Conservation (phyloP, 2,329 filamentous ascomycete genomes). For the Allantophomopsis cytisporea region DNA sequence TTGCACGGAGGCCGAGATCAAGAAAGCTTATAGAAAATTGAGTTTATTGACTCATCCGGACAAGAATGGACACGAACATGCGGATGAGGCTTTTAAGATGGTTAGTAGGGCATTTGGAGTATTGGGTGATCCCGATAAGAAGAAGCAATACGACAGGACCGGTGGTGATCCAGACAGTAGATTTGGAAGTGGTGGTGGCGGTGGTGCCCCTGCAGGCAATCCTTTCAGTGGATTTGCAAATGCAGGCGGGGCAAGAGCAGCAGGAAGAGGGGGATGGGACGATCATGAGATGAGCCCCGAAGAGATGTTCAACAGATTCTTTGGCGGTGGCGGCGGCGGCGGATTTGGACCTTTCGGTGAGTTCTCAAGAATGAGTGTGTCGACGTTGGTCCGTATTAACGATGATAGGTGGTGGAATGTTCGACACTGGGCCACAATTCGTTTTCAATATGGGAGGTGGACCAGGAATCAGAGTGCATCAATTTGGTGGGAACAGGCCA, state of each 20-base stretch:
- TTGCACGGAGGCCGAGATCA: conserved; percentile 74
- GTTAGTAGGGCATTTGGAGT: conserved; percentile 88
- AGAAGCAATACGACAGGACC: conserved; percentile 73
- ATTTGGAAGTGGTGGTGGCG: conserved; percentile 50
- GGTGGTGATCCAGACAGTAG: conserved; percentile 87
- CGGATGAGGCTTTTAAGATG: conserved; percentile 98
- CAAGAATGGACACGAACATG: conserved; percentile 93
- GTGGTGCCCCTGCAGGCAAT: conserved; percentile 40
- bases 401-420: conserved; percentile 32
- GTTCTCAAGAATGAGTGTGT: conserved; percentile 15
- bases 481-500: conserved; percentile 75
- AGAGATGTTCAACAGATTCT: conserved; percentile 95
- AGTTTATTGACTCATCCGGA: conserved; percentile 93
- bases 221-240: conserved; percentile 51
- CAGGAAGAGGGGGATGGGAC: conserved; percentile 49
- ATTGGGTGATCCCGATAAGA: conserved; percentile 86
- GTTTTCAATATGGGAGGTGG: conserved; percentile 92
- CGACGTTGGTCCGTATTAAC: too few species aligned
- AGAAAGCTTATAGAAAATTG: conserved; percentile 94
- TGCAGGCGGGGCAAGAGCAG: conserved; percentile 16
- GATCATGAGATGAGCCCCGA: conserved; percentile 83
- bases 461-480: conserved; percentile 84
- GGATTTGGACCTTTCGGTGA: conserved; percentile 56
- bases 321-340: conserved; percentile 51
- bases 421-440: conserved; percentile 74